Percentiles rank a stretch among this genome's conserved stretches.
These are phyloP conservation scores for Cubamyces sp. DNA, from an alignment of 768 basidiomycete species.

Conservation along the genomic window DNA sequence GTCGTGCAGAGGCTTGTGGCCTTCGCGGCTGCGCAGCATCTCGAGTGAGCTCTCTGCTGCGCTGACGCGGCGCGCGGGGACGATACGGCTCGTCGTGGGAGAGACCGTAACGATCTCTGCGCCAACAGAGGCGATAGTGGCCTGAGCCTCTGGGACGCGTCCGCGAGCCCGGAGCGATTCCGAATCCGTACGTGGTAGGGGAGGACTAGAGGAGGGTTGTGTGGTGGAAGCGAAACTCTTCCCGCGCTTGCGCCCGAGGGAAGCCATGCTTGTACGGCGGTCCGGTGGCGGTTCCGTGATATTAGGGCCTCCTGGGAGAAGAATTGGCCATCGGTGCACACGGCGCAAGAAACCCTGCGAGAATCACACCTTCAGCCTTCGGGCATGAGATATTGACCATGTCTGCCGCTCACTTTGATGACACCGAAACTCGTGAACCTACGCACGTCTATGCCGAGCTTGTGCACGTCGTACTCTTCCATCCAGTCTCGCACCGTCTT, in stretches of 20 bases:
- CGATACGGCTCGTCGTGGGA: constrained; percentile 19
- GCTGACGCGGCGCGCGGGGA: constrained; percentile 50
- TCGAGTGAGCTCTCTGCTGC: constrained; percentile 73
- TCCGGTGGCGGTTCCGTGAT: constrained; percentile 4
- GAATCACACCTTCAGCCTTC: neutral
- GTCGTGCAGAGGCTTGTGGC: constrained; percentile 29
- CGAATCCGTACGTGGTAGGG: constrained; percentile 5
- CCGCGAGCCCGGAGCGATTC: constrained; percentile 21
- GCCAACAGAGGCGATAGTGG: constrained; percentile 31
- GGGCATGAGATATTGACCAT: neutral
- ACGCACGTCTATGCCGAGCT: constrained; percentile 82
- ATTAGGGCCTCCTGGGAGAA: constrained; percentile 40
- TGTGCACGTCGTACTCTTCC: constrained; percentile 69
- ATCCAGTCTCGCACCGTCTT: constrained; percentile 90
- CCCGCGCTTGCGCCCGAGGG: constrained; percentile 28
- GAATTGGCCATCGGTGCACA: constrained; percentile 91
- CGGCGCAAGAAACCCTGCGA: constrained; percentile 85
- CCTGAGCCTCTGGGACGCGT: constrained; percentile 28
- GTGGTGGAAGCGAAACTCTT: constrained; percentile 19
- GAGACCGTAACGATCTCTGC: constrained; percentile 34
- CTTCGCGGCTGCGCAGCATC: constrained; percentile 56
- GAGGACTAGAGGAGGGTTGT: neutral
- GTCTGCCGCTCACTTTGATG: constrained; percentile 69
- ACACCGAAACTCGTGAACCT: constrained; percentile 98
- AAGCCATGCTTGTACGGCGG: constrained; percentile 12